Evolutionary conservation across 805 yeast species (phyloP), one percentile per base, ranked within the genome.

Genomic region (Schwanniomyces occidentalis): DNA sequence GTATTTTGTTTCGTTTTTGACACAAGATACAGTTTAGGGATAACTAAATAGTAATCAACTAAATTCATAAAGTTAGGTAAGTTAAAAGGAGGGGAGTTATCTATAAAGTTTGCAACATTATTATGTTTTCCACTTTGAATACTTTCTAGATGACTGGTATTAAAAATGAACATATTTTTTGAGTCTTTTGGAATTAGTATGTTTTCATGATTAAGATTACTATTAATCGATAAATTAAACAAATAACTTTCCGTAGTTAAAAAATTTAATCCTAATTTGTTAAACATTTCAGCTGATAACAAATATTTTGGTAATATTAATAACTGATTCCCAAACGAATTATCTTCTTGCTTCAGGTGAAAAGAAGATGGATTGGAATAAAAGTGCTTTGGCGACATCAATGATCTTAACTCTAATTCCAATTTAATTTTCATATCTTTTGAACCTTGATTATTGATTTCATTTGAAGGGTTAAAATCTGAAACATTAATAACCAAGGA

Each of bases 151-250:
- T 47, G 48, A 3, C 54, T 46, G 4, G 65, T 51, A 37, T 69
- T 68, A 52, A 69, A 69, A 9, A 72, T 25, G 42, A 72, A 69
- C 26, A 68, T 44, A 2, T 58, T 63, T 16, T 51, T 52, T 6
- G 65, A 50, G 15, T 48, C 54, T 19, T 52, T 42, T 0, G 76
- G 76, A 3, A 71, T 37, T 6, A 46, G 39, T n/a, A 30, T 32
- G 16, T 25, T 27, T 24, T 29, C 42, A 33, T n/a, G n/a, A n/a
- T 39, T 27, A 5, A 14, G 8, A 9, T 14, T 25, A 15, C 10
- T n/a, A 14, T 16, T 10, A 6, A 14, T 13, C 5, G 40, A 25
- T 7, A 44, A 30, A 13, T 33, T 44, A 21, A 35, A 29, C 12
- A 27, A 30, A 13, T 15, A 24, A 10, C 42, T 30, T 8, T 35